phyloP scores from a whole-genome alignment of 768 basidiomycete genomes.

The Suillus discolor region DNA sequence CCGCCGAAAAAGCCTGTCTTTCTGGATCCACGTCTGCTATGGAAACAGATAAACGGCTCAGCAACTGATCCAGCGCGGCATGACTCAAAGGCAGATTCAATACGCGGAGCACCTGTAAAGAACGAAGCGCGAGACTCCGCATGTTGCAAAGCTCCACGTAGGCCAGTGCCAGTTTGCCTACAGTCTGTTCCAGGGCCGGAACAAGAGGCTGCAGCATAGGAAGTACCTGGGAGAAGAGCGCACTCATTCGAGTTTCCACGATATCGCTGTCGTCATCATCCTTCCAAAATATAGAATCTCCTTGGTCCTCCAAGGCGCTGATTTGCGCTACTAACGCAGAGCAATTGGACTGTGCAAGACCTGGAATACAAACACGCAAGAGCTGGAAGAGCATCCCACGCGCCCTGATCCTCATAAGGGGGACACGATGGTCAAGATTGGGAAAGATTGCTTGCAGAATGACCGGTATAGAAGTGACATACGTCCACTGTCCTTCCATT shows the following conservation, averaged over 20 bases:
- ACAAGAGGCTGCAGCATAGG: slow-evolving; percentile 68
- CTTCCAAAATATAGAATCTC: slow-evolving; percentile 64
- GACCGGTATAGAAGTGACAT: slow-evolving; percentile 65
- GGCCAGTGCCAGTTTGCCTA: slow-evolving; percentile 77
- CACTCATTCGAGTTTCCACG: slow-evolving; percentile 66
- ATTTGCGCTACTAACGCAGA: slow-evolving; percentile 58
- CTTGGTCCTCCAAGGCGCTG: slow-evolving; percentile 57
- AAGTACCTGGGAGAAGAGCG: slow-evolving; percentile 67
- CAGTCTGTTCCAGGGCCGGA: slow-evolving; percentile 67
- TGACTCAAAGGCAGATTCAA: slow-evolving; percentile 73
- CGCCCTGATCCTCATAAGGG: slow-evolving; percentile 69
- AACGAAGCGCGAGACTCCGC: slow-evolving; percentile 82
- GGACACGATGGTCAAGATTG: slow-evolving; percentile 77
- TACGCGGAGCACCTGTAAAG: slow-evolving; percentile 87
- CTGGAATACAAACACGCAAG: slow-evolving; percentile 78
- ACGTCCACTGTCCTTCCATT: slow-evolving; percentile 75
- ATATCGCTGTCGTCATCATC: slow-evolving; percentile 63
- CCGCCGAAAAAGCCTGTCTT: slow-evolving; percentile 81
- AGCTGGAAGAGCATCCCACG: slow-evolving; percentile 85
- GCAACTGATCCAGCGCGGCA: slow-evolving; percentile 71
- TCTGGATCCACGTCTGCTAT: slow-evolving; percentile 76
- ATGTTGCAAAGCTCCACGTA: slow-evolving; percentile 92
- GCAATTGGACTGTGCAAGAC: slow-evolving; percentile 73
- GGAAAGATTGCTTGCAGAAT: slow-evolving; percentile 81
- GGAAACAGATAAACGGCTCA: slow-evolving; percentile 84